Conservation (phyloP, 2,329 filamentous ascomycete species). For the Venturia aucupariae region DNA sequence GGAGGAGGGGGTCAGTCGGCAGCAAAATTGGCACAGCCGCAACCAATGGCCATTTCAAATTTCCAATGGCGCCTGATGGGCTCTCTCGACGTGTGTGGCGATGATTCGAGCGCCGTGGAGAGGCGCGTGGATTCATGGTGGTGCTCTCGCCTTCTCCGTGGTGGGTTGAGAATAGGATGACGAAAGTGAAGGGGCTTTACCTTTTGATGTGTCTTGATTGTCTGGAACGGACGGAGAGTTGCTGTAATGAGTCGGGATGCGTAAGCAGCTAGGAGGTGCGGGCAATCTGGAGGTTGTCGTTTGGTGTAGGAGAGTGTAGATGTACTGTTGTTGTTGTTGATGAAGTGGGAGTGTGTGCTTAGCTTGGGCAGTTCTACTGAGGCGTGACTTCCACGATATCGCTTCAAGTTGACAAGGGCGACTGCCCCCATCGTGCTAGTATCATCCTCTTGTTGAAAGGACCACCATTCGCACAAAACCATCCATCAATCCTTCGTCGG, state of each 20-base stretch:
- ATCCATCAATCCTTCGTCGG: not conserved
- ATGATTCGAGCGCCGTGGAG: not conserved
- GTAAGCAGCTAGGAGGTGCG: not conserved
- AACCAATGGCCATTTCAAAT: not conserved
- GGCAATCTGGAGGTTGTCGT: not conserved
- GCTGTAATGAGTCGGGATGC: not conserved
- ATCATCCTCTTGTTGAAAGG: not conserved
- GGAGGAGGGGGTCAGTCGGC: not conserved
- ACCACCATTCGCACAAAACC: not conserved
- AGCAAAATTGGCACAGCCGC: conserved; percentile 1
- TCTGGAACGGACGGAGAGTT: not conserved
- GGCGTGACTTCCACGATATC: not conserved
- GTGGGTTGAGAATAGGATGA: conserved; percentile 6
- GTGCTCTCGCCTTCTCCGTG: not conserved
- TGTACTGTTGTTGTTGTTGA: not conserved
- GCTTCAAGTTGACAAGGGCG: not conserved
- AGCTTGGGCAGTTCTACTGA: not conserved
- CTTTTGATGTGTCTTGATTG: not conserved
- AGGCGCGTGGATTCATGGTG: not conserved
- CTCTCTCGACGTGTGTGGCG: not conserved
- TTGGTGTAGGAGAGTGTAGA: not conserved
- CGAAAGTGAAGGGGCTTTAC: conserved; percentile 7
- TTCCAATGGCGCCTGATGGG: not conserved
- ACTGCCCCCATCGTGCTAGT: too few species aligned
- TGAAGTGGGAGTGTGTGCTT: not conserved